Evolutionary conservation across 2,329 filamentous ascomycete genomes (phyloP).

Genomic region (Claviceps maximensis): DNA sequence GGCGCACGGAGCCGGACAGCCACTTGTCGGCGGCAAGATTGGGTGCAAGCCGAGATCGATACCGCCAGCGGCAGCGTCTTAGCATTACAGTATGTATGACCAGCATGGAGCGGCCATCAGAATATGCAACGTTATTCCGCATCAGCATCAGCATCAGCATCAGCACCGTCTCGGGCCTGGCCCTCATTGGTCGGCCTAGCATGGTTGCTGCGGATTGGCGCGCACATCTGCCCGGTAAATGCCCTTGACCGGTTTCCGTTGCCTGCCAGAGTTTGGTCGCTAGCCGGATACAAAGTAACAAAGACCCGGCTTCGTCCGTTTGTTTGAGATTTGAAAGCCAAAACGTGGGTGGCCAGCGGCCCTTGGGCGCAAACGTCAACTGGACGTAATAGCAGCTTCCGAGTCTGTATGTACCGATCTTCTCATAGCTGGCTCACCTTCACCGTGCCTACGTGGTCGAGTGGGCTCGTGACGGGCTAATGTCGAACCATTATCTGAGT

Average conservation of each 20-base stretch:
- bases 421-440: background rate
- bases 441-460: background rate
- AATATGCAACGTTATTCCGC: background rate
- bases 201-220: conserved; percentile 2
- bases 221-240: background rate
- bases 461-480: background rate
- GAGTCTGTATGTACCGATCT: no score
- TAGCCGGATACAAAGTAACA: background rate
- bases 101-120: background rate
- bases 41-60: background rate
- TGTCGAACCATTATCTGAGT: background rate
- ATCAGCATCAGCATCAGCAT: conserved; percentile 3
- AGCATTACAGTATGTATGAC: background rate
- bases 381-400: background rate
- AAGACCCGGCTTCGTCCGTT: background rate
- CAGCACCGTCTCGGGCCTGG: background rate
- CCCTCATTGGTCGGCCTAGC: conserved; percentile 2
- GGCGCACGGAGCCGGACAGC: background rate
- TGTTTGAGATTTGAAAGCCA: background rate
- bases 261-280: background rate
- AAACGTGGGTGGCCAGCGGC: no score
- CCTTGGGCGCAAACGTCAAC: conserved; percentile 1
- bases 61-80: background rate
- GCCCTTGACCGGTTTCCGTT: conserved; percentile 2
- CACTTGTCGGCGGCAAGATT: background rate